phyloP scores from a whole-genome alignment of 805 yeast genomes.

The Komagataella pastoris region DNA sequence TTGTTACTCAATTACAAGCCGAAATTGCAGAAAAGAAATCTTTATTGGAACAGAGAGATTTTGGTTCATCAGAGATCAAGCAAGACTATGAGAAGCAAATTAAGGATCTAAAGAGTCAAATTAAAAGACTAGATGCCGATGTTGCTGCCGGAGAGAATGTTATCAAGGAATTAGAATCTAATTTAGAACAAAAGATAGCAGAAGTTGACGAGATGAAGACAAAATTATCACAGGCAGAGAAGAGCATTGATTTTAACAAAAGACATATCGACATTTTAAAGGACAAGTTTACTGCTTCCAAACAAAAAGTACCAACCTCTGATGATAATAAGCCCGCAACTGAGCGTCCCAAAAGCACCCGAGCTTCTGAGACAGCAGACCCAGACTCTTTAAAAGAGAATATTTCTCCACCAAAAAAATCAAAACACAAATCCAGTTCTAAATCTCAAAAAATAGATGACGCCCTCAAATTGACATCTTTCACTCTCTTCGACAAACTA shows the following conservation, averaged over 20 bases:
- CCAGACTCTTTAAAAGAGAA: not conserved
- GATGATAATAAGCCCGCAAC: not conserved
- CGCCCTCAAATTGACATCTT: not conserved
- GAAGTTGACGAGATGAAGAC: not conserved
- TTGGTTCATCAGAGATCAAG: not conserved
- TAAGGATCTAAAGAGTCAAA: not conserved
- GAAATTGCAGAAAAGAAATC: not conserved
- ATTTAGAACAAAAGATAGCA: not conserved
- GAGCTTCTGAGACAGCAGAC: not conserved
- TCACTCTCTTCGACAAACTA: not conserved
- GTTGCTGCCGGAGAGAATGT: not conserved
- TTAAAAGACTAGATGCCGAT: not conserved
- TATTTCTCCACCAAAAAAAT: not conserved
- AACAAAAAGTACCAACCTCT: not conserved
- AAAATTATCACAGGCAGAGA: not conserved
- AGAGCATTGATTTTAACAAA: constrained; percentile 2
- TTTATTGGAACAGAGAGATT: not conserved
- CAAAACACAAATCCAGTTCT: not conserved
- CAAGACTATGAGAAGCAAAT: not conserved
- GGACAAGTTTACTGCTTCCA: not conserved
- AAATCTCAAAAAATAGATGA: not conserved
- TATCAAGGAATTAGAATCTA: not conserved
- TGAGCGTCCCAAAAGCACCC: not conserved
- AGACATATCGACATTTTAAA: constrained; percentile 1
- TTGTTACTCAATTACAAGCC: not conserved